Evolutionary conservation across 306 rosid species (phyloP), one percentile per base, ranked within the genome.

Genomic region (Luffa aegyptiaca): DNA sequence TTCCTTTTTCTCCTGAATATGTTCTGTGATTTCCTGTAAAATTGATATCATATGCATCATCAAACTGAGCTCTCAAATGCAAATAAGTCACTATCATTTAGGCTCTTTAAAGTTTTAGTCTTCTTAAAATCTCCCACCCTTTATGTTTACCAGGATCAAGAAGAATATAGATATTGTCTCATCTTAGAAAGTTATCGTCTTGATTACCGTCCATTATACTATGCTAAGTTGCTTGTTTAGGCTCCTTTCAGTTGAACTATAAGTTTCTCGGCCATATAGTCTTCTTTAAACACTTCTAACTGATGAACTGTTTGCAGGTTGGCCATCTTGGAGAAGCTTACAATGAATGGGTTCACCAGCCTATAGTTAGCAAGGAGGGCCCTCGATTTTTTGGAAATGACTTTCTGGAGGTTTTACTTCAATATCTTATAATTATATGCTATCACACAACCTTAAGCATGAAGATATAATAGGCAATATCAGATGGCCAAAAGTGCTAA

Each of bases 291-390:
- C 39, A 3, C 9, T 49, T 49, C 42, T n/a, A 44, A n/a, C 8
- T 44, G 26, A 69, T 63, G 64, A 14, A 61, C 5, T 83, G 56
- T 82, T 71, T 76, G n/a, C 78, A 95, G 98, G 97, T 95, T 65
- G 98, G 98, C 58, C 92, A 95, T 90, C 97, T 95, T 72, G 98
- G 92, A 80, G 97, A 88, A 86, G 89, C 82, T 80, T 95, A 95
- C 83, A 87, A 95, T 77, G 97, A 95, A 80, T 95, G 98, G 98
- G 90, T 92, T 78, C 98, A 95, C 89, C 97, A 91, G 84, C 98
- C 98, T 10, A 95, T 95, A 76, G 91, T 92, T 64, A 68, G 91
- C 92, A 91, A 87, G 84, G 98, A 95, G 84, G 90, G 93, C 48
- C 98, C 98, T 64, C 97, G 97, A 20, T 95, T 86, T 86, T 95